Conservation (phyloP, 371 early-diverging fungal species). For the Thermomucor indicae-seudaticae region DNA sequence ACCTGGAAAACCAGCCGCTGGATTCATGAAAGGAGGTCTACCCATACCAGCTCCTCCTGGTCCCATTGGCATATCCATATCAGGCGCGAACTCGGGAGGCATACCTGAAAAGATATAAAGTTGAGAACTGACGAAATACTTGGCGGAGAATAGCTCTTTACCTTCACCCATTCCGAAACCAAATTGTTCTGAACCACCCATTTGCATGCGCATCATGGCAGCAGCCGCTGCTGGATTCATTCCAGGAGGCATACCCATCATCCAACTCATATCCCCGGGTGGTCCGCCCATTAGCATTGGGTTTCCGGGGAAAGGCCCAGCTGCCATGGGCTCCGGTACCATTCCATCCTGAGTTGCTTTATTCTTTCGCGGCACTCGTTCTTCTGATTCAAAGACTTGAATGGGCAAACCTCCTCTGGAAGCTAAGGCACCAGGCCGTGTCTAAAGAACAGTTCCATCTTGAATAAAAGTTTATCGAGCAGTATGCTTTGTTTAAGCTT, state of each 20-base stretch:
- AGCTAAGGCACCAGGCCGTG: no score
- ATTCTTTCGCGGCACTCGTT: constrained; percentile 19
- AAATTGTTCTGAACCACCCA: constrained; percentile 10
- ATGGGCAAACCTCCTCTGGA: constrained; percentile 24
- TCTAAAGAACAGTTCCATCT: no score
- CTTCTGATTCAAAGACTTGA: constrained; percentile 29
- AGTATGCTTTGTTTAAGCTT: no score
- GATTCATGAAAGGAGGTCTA: constrained; percentile 34
- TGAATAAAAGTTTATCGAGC: no score
- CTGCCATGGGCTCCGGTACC: constrained; percentile 10
- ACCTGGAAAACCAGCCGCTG: constrained; percentile 19
- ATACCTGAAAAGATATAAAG: not conserved
- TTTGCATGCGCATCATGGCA: constrained; percentile 25
- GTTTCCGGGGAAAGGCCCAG: constrained; percentile 21
- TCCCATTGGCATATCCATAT: constrained; percentile 15
- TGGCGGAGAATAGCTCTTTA: not conserved
- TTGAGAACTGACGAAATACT: not conserved
- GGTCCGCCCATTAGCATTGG: constrained; percentile 17
- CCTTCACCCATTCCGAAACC: constrained; percentile 17
- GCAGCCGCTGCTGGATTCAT: constrained; percentile 24
- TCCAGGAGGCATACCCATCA: constrained; percentile 35
- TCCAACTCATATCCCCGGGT: constrained; percentile 34
- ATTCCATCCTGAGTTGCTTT: constrained; percentile 8
- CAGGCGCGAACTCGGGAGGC: constrained; percentile 8
- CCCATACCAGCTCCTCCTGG: constrained; percentile 15